A percentile compares a stretch with the other conserved stretches of the same genome.
Conservation (phyloP, 306 rosid species). For the Trichosanthes cucumerina region DNA sequence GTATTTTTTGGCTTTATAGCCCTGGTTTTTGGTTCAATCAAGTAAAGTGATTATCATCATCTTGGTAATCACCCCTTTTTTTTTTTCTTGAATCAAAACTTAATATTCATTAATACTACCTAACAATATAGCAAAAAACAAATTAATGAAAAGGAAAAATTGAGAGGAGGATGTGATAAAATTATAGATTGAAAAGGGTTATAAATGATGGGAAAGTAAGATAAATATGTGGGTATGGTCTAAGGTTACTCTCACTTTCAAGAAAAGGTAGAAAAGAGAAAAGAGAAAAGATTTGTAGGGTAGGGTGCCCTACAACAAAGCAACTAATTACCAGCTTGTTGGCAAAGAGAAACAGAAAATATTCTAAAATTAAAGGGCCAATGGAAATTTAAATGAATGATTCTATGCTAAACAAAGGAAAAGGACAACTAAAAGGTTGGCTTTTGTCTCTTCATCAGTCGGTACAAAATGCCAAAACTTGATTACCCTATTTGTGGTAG, state of each 20-base stretch:
- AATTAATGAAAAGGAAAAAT: too few species aligned
- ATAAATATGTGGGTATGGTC: background rate
- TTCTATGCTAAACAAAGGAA: background rate
- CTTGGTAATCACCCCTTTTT: background rate
- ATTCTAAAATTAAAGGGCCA: background rate
- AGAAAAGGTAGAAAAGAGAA: background rate
- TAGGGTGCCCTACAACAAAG: background rate
- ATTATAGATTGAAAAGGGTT: background rate
- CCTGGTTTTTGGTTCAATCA: background rate
- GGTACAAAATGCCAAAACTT: slow-evolving; percentile 4
- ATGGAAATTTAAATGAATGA: background rate
- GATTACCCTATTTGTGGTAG: background rate
- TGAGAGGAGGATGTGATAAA: background rate
- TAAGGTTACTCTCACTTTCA: background rate
- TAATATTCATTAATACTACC: too few species aligned
- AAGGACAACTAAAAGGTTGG: background rate
- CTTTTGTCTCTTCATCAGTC: slow-evolving; percentile 2
- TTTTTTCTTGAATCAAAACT: too few species aligned
- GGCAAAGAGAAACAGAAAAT: background rate
- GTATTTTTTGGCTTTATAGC: background rate
- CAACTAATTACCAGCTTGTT: background rate
- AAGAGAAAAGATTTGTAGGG: slow-evolving; percentile 1
- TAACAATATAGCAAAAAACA: too few species aligned
- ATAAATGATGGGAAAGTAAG: background rate
- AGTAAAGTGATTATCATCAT: background rate